Evolutionary conservation across 176 grass and related monocot species (phyloP), one percentile per base, ranked within the genome.

Genomic region (Oryza rufipogon): DNA sequence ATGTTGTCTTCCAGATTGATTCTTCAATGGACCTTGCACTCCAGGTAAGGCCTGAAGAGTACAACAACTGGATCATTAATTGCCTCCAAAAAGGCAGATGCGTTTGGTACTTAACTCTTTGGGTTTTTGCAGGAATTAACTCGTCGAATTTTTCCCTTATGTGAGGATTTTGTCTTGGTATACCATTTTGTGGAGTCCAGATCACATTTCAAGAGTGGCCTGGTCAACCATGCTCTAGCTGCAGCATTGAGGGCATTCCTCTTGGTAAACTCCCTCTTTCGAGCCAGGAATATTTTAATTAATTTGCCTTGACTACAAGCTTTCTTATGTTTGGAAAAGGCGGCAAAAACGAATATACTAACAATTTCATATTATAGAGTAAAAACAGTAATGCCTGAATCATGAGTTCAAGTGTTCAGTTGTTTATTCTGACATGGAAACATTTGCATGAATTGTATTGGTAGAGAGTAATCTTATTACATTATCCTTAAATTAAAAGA

Each of bases 171-270:
- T 90, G 96, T 99, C 60, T 64, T 96, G 83, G 76, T 92, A 56
- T 94, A 84, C 84, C 90, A 99, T 58, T 99, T 96, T 92, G 93
- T 99, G 78, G 96, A 96, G 84, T 88, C 89, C 15, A 92, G 87
- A 25, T 96, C 91, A 12, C 88, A 94, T 76, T 92, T 94, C 86
- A 99, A 92, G 82, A 89, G 65, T 75, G 96, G 96, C 77, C 42
- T 99, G 80, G 91, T 96, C 71, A 99, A 96, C 84, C 96, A 99
- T 99, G 93, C 93, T 78, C 78, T 99, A 82, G 89, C 87, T 47
- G 89, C 96, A 79, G 96, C 91, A 49, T 71, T 99, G 80, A 93
- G 89, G 82, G 89, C 91, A 88, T 93, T 99, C 72, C 89, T 99
- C 76, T 85, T 96, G 83, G 93, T 99, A 92, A 39, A 76, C 16